phyloP scores from a whole-genome alignment of 2,329 filamentous ascomycete genomes.

The Mycogone perniciosa region DNA sequence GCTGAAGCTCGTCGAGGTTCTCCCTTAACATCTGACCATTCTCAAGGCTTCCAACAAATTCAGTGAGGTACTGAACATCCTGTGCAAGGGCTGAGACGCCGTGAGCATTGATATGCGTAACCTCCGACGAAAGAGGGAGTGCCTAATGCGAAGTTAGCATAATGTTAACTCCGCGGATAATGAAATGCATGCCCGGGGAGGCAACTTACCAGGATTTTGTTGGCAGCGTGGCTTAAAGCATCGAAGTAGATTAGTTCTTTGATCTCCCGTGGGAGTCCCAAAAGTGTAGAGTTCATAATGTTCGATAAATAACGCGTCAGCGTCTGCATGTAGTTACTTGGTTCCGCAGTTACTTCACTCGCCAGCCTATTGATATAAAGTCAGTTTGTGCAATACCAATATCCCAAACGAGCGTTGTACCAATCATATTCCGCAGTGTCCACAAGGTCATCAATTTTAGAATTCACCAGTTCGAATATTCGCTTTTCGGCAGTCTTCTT shows the following conservation, averaged over 20 bases:
- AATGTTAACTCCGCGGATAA: background rate
- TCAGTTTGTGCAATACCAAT: slow-evolving; percentile 13
- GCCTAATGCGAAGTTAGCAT: slow-evolving; percentile 36
- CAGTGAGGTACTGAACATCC: slow-evolving; percentile 76
- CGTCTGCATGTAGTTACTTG: slow-evolving; percentile 92
- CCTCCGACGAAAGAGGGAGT: slow-evolving; percentile 69
- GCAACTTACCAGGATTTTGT: slow-evolving; percentile 65
- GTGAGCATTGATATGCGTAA: slow-evolving; percentile 81
- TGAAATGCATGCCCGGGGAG: no score
- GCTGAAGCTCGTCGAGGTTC: slow-evolving; percentile 86
- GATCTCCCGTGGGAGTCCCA: slow-evolving; percentile 90
- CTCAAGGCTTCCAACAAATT: slow-evolving; percentile 81
- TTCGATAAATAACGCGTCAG: slow-evolving; percentile 87
- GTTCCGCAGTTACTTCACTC: slow-evolving; percentile 58
- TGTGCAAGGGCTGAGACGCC: slow-evolving; percentile 74
- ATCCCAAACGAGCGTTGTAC: slow-evolving; percentile 32
- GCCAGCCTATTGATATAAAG: slow-evolving; percentile 35
- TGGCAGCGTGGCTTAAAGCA: slow-evolving; percentile 82
- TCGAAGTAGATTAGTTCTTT: slow-evolving; percentile 98
- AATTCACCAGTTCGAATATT: slow-evolving; percentile 97
- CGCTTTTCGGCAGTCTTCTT: slow-evolving; percentile 96
- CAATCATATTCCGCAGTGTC: slow-evolving; percentile 98
- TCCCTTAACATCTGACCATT: slow-evolving; percentile 79
- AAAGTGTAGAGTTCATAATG: slow-evolving; percentile 91
- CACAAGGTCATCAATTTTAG: slow-evolving; percentile 95